Evolutionary conservation across 139 green algal species (phyloP).

Genomic region (Chlorella vulgaris): DNA sequence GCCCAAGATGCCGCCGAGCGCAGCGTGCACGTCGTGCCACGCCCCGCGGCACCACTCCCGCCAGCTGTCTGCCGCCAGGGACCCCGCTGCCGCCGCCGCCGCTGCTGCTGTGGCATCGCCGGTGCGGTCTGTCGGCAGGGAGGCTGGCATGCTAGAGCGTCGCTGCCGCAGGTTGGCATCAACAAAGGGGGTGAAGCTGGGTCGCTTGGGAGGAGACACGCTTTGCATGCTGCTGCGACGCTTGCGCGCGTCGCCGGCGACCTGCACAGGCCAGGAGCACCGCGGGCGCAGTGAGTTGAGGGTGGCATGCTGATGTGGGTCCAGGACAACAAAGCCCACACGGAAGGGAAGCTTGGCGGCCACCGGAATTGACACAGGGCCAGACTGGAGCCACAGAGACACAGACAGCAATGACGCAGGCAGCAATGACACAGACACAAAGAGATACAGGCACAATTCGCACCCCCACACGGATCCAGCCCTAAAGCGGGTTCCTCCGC

Average conservation of each 20-base stretch:
- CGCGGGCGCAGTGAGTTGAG: not conserved
- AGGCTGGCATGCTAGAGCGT: not conserved
- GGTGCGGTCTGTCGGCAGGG: not conserved
- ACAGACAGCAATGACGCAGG: not conserved
- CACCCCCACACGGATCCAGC: too few relatives aligned
- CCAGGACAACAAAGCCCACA: too few relatives aligned
- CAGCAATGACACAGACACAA: too few relatives aligned
- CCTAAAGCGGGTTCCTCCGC: too few relatives aligned
- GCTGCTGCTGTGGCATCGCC: not conserved
- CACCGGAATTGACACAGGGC: not conserved
- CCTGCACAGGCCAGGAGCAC: not conserved
- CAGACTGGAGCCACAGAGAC: not conserved
- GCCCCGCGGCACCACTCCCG: not conserved
- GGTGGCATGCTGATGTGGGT: not conserved
- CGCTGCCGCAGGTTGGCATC: not conserved
- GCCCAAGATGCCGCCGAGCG: not conserved
- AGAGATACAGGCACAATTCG: too few relatives aligned
- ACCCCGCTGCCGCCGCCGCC: not conserved
- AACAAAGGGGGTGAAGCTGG: constrained; percentile 11
- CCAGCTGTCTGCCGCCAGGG: not conserved
- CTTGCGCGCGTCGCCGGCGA: not conserved
- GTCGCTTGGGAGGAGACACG: constrained; percentile 17
- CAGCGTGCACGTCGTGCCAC: not conserved
- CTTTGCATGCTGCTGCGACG: not conserved
- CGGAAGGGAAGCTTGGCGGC: too few relatives aligned